These are phyloP conservation scores for Heritiera fomes DNA, from an alignment of 345 rosid genomes.

Conservation along the genomic window DNA sequence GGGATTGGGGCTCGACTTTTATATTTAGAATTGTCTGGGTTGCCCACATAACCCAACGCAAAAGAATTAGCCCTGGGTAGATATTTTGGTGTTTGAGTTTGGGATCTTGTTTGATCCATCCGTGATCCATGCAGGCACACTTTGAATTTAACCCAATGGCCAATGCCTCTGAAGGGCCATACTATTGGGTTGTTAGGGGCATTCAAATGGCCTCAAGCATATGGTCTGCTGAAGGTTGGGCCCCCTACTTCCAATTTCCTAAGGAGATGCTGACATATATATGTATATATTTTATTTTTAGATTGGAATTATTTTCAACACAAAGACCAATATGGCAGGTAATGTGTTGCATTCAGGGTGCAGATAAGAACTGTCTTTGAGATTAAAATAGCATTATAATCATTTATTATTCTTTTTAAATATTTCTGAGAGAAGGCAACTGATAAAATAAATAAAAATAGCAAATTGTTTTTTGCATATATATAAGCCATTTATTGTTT, in stretches of 20 bases:
- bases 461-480: neutral
- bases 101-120: neutral
- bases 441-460: no score
- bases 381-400: neutral
- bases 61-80: neutral
- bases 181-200: neutral
- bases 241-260: neutral
- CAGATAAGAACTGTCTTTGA: neutral
- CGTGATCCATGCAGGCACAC: neutral
- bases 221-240: no score
- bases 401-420: neutral
- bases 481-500: neutral
- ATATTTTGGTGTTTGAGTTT: no score
- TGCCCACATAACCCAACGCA: no score
- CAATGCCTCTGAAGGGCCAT: neutral
- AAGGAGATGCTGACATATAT: no score
- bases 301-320: neutral
- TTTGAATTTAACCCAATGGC: neutral
- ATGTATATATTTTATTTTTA: neutral
- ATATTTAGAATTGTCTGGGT: no score
- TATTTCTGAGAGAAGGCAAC: neutral
- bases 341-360: neutral
- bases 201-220: neutral
- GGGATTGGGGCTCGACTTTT: no score
- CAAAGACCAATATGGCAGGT: neutral